These are phyloP conservation scores for Camelina hispida DNA, from an alignment of 345 rosid species.

Conservation along the genomic window DNA sequence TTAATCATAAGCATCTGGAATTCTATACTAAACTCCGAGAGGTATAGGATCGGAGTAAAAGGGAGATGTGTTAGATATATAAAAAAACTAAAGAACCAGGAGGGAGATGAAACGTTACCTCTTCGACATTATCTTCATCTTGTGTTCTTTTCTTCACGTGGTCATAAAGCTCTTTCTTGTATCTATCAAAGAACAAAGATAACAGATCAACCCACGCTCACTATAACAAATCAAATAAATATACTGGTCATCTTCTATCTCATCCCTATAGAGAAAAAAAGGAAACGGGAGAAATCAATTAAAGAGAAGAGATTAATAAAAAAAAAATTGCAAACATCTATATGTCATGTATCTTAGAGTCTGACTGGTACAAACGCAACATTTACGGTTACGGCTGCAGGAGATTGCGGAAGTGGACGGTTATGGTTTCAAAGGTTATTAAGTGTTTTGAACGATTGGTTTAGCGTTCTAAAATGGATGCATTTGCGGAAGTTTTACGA, in stretches of 20 bases:
- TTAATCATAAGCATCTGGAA: slow-evolving; percentile 96
- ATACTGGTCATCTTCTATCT: slow-evolving; percentile 86
- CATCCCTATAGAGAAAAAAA: slow-evolving; percentile 62
- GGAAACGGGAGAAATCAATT: slow-evolving; percentile 27
- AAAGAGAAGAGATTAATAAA: not conserved
- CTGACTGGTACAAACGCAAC: too few relatives aligned
- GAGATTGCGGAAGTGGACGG: too few relatives aligned
- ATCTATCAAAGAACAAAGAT: slow-evolving; percentile 54
- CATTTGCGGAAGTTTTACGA: too few relatives aligned
- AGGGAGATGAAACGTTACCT: slow-evolving; percentile 53
- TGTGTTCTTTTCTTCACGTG: slow-evolving; percentile 78
- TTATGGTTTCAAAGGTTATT: too few relatives aligned
- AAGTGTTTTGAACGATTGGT: too few relatives aligned
- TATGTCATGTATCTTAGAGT: slow-evolving; percentile 55
- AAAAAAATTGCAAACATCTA: not conserved
- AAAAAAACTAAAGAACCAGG: not conserved
- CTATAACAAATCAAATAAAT: slow-evolving; percentile 44
- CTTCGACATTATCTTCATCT: slow-evolving; percentile 67
- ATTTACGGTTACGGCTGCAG: too few relatives aligned
- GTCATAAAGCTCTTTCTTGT: slow-evolving; percentile 80
- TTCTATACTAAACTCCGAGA: slow-evolving; percentile 65
- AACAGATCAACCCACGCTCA: slow-evolving; percentile 25
- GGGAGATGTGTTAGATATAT: slow-evolving; percentile 24
- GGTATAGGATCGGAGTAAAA: slow-evolving; percentile 9
- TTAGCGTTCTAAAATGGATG: too few relatives aligned